These are phyloP conservation scores for Lipomyces starkeyi DNA, from an alignment of 805 yeast species.

Conservation along the genomic window DNA sequence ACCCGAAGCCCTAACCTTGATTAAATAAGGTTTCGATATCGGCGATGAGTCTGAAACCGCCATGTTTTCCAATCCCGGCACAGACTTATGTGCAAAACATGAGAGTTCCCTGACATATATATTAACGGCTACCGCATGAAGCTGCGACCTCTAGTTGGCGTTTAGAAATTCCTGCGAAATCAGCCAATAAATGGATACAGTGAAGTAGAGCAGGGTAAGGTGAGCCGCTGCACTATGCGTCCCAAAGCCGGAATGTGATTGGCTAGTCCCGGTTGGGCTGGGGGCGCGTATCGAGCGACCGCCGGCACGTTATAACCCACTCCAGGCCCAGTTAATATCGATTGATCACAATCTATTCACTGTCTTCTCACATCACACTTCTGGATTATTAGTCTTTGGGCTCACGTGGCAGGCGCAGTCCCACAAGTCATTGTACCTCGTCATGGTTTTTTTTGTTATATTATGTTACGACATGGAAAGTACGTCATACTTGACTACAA, in stretches of 20 bases:
- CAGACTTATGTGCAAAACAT: no score
- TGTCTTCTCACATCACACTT: no score
- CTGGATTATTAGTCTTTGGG: no score
- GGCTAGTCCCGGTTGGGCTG: background rate
- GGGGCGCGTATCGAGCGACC: background rate
- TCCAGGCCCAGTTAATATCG: no score
- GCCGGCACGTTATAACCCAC: background rate
- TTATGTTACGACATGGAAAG: no score
- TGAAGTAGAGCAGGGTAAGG: background rate
- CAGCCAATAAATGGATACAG: no score
- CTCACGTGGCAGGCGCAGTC: no score
- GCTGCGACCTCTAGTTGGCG: no score
- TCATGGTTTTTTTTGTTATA: no score
- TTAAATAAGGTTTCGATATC: background rate
- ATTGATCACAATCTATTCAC: background rate
- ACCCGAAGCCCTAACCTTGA: constrained; percentile 17
- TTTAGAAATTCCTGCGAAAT: background rate
- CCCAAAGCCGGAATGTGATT: background rate
- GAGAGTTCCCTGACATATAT: no score
- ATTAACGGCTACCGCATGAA: background rate
- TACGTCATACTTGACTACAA: no score
- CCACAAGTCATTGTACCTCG: no score
- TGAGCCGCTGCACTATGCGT: background rate
- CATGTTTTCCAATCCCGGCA: background rate
- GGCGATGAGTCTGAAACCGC: background rate